Conservation (phyloP, 352 stramenopile genomes). For the Phytopythium helicoides region DNA sequence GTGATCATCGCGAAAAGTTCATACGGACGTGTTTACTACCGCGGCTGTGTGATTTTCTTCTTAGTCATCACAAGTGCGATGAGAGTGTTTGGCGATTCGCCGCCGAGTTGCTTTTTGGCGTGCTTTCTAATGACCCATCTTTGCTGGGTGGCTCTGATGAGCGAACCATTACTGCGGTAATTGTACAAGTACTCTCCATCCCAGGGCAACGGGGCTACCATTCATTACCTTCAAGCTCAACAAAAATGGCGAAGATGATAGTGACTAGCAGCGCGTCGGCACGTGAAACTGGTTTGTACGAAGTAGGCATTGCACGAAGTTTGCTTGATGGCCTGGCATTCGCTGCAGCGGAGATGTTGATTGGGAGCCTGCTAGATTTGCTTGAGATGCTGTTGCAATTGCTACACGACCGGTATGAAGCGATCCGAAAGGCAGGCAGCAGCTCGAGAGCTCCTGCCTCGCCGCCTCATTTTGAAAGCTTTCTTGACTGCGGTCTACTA, state of each 20-base stretch:
- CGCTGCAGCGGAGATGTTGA: constrained; percentile 4
- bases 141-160: constrained; percentile 21
- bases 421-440: constrained; percentile 10
- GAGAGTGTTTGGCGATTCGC: constrained; percentile 53
- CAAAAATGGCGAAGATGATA: constrained; percentile 34
- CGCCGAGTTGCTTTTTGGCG: constrained; percentile 44
- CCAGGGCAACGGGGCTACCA: constrained; percentile 23
- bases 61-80: constrained; percentile 3
- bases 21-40: constrained; percentile 46
- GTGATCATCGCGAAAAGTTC: constrained; percentile 29
- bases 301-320: constrained; percentile 22
- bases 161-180: constrained; percentile 16
- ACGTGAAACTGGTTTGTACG: constrained; percentile 18
- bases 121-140: constrained; percentile 32
- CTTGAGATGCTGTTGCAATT: constrained; percentile 30
- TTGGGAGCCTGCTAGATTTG: constrained; percentile 24
- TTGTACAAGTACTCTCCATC: constrained; percentile 31
- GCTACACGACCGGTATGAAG: constrained; percentile 34
- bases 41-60: constrained; percentile 26
- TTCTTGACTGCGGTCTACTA: constrained; percentile 24
- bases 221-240: constrained; percentile 26
- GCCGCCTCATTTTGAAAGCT: constrained; percentile 24
- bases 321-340: constrained; percentile 28
- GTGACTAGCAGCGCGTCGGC: constrained; percentile 14
- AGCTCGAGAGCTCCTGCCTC: neutral